Conservation (phyloP, 164 flowering plant genomes). For the Nymphaea colorata region DNA sequence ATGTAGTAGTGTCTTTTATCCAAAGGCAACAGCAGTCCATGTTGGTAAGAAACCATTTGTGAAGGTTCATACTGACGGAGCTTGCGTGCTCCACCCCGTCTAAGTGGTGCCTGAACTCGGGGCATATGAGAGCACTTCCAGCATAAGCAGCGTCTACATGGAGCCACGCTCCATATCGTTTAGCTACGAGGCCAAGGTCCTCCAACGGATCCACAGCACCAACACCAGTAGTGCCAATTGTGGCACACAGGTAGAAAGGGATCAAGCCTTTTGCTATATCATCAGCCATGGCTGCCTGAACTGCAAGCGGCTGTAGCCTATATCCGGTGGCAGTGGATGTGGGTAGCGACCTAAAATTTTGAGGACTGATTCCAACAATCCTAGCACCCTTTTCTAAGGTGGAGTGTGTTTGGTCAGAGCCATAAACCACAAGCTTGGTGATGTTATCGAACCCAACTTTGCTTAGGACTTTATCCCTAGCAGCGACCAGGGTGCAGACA, state of each 20-base stretch:
- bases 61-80: constrained; percentile 91
- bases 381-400: constrained; percentile 78
- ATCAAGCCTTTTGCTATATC: constrained; percentile 59
- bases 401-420: constrained; percentile 85
- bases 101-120: constrained; percentile 69
- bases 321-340: constrained; percentile 54
- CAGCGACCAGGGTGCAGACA: constrained; percentile 68
- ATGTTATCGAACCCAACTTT: constrained; percentile 46
- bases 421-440: constrained; percentile 71
- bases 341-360: constrained; percentile 53
- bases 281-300: constrained; percentile 36
- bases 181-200: constrained; percentile 54
- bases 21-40: constrained; percentile 87
- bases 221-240: constrained; percentile 90
- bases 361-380: constrained; percentile 75
- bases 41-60: constrained; percentile 91
- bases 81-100: constrained; percentile 84
- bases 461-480: constrained; percentile 61
- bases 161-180: constrained; percentile 58
- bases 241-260: constrained; percentile 71
- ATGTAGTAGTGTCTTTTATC: constrained; percentile 76
- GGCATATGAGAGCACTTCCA: constrained; percentile 95
- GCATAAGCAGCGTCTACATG: constrained; percentile 97
- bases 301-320: constrained; percentile 55
- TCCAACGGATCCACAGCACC: constrained; percentile 84